Evolutionary conservation across 306 rosid species (phyloP), one percentile per base, ranked within the genome.

Genomic region (Pachyrhizus erosus): DNA sequence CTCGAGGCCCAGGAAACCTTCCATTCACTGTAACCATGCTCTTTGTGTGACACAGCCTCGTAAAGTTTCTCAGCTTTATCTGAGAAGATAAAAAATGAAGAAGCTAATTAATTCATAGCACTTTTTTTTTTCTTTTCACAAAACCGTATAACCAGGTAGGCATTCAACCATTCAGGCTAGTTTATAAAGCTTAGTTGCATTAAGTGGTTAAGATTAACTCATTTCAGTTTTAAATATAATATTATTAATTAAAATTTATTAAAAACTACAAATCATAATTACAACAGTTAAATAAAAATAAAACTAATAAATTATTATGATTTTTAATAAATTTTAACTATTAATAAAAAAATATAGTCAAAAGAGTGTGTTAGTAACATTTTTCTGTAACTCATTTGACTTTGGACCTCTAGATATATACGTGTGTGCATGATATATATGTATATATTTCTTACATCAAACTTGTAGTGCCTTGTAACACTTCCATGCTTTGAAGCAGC

Each of bases 1-100:
- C 66, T 5, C 86, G 78, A 81, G 96, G 94, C 48, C 97, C 96
- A 0, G 94, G 97, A 55, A 90, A 92, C 79, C 80, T 87, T 1
- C 93, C 93, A 18, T 92, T 92, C 60, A 89, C 92, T 0, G 94
- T 85, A 37, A 90, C 76, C 3, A 90, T 31, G 82, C 89, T 87
- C 86, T 90, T 92, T 6, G 89, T 89, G 84, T 77, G 86, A 80
- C 95, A 91, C 77, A 93, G 65, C 65, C 95, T 85, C 1, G 92
- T 92, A 46, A 89, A 78, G 9, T 88, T 92, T 73, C 6, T 68
- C 67, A 92, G 37, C 57, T 57, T 82, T 79, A 92, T 80, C 97
- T 92, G 88, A 65, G 60, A 14, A 45, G 31, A 12, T 27, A 43
- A 27, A 12, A 48, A n/a, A 0, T 15, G 14, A n/a, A n/a, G n/a